These are phyloP conservation scores for Alternaria hordeiaustralica DNA, from an alignment of 2,329 filamentous ascomycete genomes.

Conservation along the genomic window DNA sequence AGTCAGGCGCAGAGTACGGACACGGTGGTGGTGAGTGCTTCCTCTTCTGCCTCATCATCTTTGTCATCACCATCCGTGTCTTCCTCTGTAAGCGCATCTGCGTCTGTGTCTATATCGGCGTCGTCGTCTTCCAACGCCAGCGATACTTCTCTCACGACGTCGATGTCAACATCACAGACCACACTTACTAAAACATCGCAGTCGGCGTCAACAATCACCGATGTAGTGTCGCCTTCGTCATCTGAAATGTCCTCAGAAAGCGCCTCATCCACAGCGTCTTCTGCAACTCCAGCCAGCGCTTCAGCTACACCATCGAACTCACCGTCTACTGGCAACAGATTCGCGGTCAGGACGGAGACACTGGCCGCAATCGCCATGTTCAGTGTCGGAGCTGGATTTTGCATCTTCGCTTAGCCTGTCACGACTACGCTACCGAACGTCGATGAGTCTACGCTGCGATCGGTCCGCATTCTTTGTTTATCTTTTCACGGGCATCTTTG, in stretches of 20 bases:
- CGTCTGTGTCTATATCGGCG: not conserved
- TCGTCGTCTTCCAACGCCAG: not conserved
- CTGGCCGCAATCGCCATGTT: conserved; percentile 1
- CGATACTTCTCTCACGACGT: not conserved
- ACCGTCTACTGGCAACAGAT: not conserved
- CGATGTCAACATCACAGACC: not conserved
- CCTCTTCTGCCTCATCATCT: not conserved
- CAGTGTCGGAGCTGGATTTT: conserved; percentile 3
- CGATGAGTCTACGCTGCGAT: not conserved
- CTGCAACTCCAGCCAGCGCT: not conserved
- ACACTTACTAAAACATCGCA: conserved; percentile 13
- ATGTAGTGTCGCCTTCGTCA: not conserved
- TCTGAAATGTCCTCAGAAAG: not conserved
- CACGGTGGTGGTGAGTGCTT: not conserved
- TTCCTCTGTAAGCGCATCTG: not conserved
- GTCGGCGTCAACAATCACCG: conserved; percentile 2
- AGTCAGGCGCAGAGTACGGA: not conserved
- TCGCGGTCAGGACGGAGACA: not conserved
- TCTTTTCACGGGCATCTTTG: not conserved
- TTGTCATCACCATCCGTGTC: not conserved
- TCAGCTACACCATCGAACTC: not conserved
- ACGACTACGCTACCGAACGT: not conserved
- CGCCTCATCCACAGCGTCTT: not conserved
- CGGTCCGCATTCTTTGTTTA: not conserved
- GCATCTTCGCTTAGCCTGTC: conserved; percentile 5